Evolutionary conservation across 805 yeast species (phyloP).

Genomic region (Tetrapisispora iriomotensis): DNA sequence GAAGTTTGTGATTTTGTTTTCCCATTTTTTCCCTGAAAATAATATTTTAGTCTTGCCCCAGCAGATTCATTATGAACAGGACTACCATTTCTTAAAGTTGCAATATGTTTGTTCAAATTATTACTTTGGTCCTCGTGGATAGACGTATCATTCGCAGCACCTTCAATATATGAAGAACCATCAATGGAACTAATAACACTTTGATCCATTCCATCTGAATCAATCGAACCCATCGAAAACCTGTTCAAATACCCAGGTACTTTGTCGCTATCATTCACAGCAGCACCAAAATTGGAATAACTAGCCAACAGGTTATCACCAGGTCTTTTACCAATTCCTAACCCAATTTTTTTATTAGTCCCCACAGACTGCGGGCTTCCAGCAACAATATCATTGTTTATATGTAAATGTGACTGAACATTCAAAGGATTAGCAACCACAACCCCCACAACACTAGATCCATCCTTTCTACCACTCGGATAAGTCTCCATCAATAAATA

Average conservation of each 20-base stretch:
- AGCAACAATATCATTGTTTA: too few species aligned
- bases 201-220: conserved; percentile 1
- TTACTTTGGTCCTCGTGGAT: not conserved
- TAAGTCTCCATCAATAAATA: too few species aligned
- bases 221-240: conserved; percentile 1
- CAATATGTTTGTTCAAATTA: not conserved
- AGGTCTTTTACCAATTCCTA: conserved; percentile 27
- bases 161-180: not conserved
- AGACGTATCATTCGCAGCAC: not conserved
- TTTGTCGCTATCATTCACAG: not conserved
- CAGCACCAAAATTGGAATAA: not conserved
- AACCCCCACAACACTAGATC: too few species aligned
- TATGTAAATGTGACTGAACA: too few species aligned
- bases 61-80: not conserved
- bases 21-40: not conserved
- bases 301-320: conserved; percentile 24
- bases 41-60: conserved; percentile 1
- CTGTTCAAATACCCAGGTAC: not conserved
- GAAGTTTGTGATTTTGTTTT: not conserved
- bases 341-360: conserved; percentile 18
- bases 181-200: conserved; percentile 1
- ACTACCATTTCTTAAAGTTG: not conserved
- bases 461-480: too few species aligned
- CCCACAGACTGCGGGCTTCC: too few species aligned
- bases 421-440: too few species aligned